These are phyloP conservation scores for Botryotinia narcissicola DNA, from an alignment of 2,329 filamentous ascomycete species.

Conservation along the genomic window DNA sequence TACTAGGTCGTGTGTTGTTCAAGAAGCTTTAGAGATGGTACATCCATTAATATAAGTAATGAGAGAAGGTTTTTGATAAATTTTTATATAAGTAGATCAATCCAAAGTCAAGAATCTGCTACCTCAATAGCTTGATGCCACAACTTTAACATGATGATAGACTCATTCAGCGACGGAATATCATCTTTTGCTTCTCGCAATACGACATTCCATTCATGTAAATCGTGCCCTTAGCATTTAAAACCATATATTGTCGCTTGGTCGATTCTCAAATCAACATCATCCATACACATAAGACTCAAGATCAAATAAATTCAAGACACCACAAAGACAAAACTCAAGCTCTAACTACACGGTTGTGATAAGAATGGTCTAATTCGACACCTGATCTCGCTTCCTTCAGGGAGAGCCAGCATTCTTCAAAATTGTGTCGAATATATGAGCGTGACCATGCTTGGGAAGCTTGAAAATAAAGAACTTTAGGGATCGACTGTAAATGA, in stretches of 20 bases:
- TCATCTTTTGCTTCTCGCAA: background rate
- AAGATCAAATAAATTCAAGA: background rate
- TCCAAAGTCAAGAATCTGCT: too few relatives aligned
- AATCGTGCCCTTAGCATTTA: background rate
- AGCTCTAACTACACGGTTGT: too few relatives aligned
- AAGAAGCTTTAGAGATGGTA: background rate
- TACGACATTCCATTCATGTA: background rate
- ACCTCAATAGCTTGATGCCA: background rate
- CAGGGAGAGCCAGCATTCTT: background rate
- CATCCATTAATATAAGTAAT: rapidly evolving
- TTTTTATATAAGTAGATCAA: background rate
- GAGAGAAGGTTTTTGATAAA: background rate
- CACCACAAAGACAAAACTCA: too few relatives aligned
- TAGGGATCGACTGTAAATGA: rapidly evolving
- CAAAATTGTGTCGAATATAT: background rate
- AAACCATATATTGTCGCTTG: background rate
- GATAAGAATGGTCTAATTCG: background rate
- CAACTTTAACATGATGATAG: background rate
- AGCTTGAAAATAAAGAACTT: too few relatives aligned
- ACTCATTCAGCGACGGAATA: background rate
- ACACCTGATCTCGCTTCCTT: background rate
- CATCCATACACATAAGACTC: background rate
- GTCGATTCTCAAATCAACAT: background rate
- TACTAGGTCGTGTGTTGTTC: background rate
- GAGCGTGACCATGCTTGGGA: too few relatives aligned